Base-by-base conservation (phyloP, 2,329 filamentous ascomycete genomes). In the Plectosphaerella plurivora region DNA sequence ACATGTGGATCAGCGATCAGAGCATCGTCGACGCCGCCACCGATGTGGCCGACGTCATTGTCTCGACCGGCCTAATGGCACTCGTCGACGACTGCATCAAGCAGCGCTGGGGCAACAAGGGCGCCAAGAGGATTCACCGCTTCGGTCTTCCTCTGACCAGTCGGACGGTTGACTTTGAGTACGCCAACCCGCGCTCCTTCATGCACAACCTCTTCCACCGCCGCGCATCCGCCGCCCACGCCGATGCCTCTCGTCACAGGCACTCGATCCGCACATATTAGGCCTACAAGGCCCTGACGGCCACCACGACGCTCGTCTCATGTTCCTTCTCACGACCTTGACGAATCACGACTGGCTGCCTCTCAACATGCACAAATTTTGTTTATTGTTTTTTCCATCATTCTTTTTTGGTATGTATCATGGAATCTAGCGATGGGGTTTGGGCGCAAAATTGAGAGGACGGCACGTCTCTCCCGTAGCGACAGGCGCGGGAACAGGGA, bases 51-150 rank as follows among this genome's bases (percentile, higher is more conserved):
- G 92, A 97, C 68, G 87, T 96, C 58, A 87, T 97, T 57, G 81
- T 97, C 57, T 84, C 91, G 46, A 94, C 91, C n/a, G 93, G 93
- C 22, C 81, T 97, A 60, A 85, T 96, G 61, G 84, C 89, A 8
- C 82, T 97, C 45, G 87, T 95, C 49, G 93, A 97, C 65, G 91
- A 97, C 71, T 90, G 86, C 73, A 96, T 97, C 75, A 89, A 89
- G 69, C 79, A 83, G 55, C 83, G 82, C 53, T 94, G 90, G 83
- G 84, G 75, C 59, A 68, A 69, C 39, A 18, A 20, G 11, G 16
- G 41, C 7, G n/a, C n/a, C 41, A 75, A 73, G 63, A 79, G 75
- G 60, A 54, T 62, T 14, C 70, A 69, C 51, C 70, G 65, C 55
- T 41, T 49, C 47, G 63, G 67, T 24, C 58, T 72, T 16, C 68